These are phyloP conservation scores for Maudiozyma pseudohumilis DNA, from an alignment of 805 yeast species.

Conservation along the genomic window DNA sequence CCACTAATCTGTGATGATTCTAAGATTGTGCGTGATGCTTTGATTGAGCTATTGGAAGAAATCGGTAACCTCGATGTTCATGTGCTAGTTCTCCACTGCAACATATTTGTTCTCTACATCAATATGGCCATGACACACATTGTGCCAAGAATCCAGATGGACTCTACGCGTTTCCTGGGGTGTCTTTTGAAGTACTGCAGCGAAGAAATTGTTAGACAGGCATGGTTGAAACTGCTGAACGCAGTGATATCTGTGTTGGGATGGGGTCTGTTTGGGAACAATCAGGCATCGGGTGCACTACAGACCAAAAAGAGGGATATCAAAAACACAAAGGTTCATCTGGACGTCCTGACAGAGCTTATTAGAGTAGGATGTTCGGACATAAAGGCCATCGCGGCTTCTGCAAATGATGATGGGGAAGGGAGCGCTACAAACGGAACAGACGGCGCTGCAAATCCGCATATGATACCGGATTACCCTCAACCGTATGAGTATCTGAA, in stretches of 20 bases:
- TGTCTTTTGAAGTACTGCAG: constrained; percentile 48
- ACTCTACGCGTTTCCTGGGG: constrained; percentile 58
- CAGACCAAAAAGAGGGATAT: constrained; percentile 18
- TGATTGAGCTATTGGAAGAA: constrained; percentile 38
- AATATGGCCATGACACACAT: constrained; percentile 94
- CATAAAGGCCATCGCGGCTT: background rate
- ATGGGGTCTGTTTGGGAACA: constrained; percentile 42
- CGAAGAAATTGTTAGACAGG: constrained; percentile 45
- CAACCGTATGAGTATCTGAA: constrained; percentile 58
- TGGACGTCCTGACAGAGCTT: constrained; percentile 34
- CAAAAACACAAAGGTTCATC: constrained; percentile 22
- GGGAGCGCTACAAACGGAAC: background rate
- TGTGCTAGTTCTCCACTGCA: constrained; percentile 50
- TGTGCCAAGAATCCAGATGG: constrained; percentile 60
- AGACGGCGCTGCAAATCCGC: constrained; percentile 21
- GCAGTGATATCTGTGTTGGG: constrained; percentile 62
- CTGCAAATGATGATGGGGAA: constrained; percentile 1
- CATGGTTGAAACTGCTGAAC: constrained; percentile 61
- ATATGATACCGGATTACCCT: constrained; percentile 46
- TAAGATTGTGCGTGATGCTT: constrained; percentile 49
- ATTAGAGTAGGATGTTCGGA: constrained; percentile 34
- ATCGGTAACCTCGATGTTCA: constrained; percentile 43
- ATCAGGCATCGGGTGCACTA: constrained; percentile 12
- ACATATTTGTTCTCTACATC: constrained; percentile 57
- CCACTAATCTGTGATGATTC: constrained; percentile 47